Evolutionary conservation across 495 filamentous ascomycete genomes (phyloP).

Genomic region (Ascodesmis nigricans): DNA sequence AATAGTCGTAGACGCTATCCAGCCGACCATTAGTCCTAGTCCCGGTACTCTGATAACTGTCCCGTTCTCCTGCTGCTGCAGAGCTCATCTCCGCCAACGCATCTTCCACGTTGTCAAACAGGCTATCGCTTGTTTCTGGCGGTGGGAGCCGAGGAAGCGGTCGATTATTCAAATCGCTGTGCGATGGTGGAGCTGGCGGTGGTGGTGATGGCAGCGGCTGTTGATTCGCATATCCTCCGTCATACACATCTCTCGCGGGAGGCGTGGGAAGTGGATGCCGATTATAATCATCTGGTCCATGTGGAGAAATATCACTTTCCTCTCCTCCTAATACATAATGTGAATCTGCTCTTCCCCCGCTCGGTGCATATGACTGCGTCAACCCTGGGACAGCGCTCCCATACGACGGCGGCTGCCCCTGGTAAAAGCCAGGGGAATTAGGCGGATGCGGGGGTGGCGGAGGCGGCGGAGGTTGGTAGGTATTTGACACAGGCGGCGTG

Average conservation of each 20-base stretch:
- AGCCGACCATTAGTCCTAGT: conserved; percentile 30
- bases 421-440: conserved; percentile 12
- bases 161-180: conserved; percentile 25
- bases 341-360: conserved; percentile 9
- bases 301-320: conserved; percentile 20
- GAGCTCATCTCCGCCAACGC: conserved; percentile 12
- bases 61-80: neutral
- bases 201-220: conserved; percentile 18
- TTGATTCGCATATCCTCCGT: conserved; percentile 2
- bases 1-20: conserved; percentile 20
- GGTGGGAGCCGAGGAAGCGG: conserved; percentile 25
- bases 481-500: conserved; percentile 13
- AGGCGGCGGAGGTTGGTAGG: conserved; percentile 18
- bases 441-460: conserved; percentile 19
- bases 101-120: conserved; percentile 17
- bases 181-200: conserved; percentile 30
- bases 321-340: conserved; percentile 19
- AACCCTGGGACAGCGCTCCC: too few relatives aligned
- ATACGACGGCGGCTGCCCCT: too few relatives aligned
- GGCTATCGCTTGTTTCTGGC: conserved; percentile 21
- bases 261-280: conserved; percentile 17
- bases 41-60: neutral
- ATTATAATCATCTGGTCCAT: conserved; percentile 5
- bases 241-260: conserved; percentile 8
- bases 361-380: too few relatives aligned